Conservation (phyloP, 2,329 filamentous ascomycete species). For the Myotisia sp. region DNA sequence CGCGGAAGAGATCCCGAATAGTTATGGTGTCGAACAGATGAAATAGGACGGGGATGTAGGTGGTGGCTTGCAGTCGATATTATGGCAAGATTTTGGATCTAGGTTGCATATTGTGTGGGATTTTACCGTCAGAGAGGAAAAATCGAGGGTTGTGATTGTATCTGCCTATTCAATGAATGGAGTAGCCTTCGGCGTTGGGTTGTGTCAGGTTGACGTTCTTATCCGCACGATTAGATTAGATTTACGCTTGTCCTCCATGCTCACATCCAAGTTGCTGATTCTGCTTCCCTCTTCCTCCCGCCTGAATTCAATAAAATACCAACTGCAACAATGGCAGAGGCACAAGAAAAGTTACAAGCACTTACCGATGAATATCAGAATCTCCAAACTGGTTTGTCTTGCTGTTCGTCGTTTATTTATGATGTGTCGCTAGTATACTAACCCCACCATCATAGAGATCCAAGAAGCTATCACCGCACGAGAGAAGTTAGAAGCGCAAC, state of each 20-base stretch:
- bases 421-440: constrained; percentile 1
- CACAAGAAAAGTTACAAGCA: constrained; percentile 63
- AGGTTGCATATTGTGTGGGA: too few species aligned
- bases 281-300: too few species aligned
- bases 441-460: constrained; percentile 47
- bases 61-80: too few species aligned
- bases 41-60: background rate
- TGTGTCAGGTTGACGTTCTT: too few species aligned
- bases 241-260: too few species aligned
- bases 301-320: constrained; percentile 1
- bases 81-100: too few species aligned
- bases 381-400: constrained; percentile 58
- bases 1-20: background rate
- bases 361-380: constrained; percentile 80
- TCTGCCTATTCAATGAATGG: too few species aligned
- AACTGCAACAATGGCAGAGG: constrained; percentile 47
- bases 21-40: background rate
- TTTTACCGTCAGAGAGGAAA: too few species aligned
- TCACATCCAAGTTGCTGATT: too few species aligned
- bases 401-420: background rate
- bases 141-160: too few species aligned
- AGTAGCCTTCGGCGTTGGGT: too few species aligned
- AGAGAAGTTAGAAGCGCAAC: constrained; percentile 83
- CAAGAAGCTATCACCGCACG: constrained; percentile 61
- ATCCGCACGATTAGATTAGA: too few species aligned